Evolutionary conservation across 2,329 filamentous ascomycete species (phyloP).

Genomic region (Colletotrichum trifolii): DNA sequence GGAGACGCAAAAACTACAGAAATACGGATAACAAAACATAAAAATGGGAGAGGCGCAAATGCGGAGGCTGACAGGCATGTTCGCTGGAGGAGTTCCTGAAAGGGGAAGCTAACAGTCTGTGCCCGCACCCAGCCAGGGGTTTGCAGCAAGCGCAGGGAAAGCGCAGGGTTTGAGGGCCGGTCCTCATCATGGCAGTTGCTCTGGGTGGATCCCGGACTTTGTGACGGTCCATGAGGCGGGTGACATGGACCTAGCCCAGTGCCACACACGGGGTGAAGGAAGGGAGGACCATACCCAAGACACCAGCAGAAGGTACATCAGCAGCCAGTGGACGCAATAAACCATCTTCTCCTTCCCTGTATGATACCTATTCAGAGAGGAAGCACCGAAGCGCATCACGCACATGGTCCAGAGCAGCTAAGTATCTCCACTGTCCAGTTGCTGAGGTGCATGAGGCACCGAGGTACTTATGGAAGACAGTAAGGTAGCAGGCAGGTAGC

Average conservation of each 20-base stretch:
- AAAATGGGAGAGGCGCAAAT: conserved; percentile 28
- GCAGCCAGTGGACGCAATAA: too few species aligned
- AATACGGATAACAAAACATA: conserved; percentile 15
- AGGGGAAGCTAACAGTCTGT: conserved; percentile 37
- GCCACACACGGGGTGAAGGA: conserved; percentile 9
- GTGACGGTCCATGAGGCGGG: conserved; percentile 18
- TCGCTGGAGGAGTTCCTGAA: conserved; percentile 36
- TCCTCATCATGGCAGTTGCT: conserved; percentile 37
- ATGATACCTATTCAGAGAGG: too few species aligned
- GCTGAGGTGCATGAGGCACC: too few species aligned
- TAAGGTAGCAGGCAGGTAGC: too few species aligned
- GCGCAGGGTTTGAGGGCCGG: conserved; percentile 29
- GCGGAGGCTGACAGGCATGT: conserved; percentile 35
- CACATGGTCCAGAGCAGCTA: too few species aligned
- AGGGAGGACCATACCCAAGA: background rate
- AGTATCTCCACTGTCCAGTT: too few species aligned
- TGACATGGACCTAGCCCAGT: background rate
- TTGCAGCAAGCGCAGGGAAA: conserved; percentile 29
- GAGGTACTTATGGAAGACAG: too few species aligned
- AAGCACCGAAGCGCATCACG: too few species aligned
- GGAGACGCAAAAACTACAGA: background rate
- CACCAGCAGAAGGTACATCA: too few species aligned
- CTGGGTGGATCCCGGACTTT: conserved; percentile 15
- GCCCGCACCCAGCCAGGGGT: conserved; percentile 34
- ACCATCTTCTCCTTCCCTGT: too few species aligned